Base-by-base conservation (phyloP, 176 grass and related monocot genomes). In the Phoenix dactylifera region DNA sequence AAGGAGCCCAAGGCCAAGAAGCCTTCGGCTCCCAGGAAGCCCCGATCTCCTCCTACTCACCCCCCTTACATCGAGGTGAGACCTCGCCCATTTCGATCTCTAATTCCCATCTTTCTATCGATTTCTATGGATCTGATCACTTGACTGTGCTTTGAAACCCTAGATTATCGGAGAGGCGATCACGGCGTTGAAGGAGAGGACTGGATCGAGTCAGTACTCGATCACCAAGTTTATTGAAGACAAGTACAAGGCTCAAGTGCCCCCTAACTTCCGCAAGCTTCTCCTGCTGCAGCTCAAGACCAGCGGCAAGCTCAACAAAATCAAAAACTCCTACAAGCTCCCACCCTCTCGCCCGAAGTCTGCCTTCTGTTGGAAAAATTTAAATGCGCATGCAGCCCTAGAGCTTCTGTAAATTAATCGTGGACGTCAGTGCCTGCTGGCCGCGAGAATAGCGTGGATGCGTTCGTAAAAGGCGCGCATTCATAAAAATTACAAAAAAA, bases 161-260 rank as follows among this genome's bases (percentile, higher is more conserved):
- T 51, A 97, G 92, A 97, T 97, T 87, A 62, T 97, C 18, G 4
- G n/a, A 2, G 92, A 88, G 74, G 92, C 92, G 0, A 91, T 97
- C 24, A 30, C 66, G n/a, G 22, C 83, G 3, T 58, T 97, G 30
- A 97, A 97, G 78, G 92, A 91, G 75, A 72, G 79, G 4, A 75
- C 70, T 0, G 92, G 92, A 30, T 97, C 87, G 26, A 97, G 92
- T 72, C 71, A 83, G n/a, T 62, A 85, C 5, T 87, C 87, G 49
- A 97, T 97, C 14, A 24, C 4, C 4, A 97, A 97, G 75, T 82
- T 70, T 76, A 17, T 90, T 3, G 84, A 97, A 50, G 78, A 79
- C 6, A 88, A 97, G 78, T 67, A 91, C 51, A 73, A 76, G 22
- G 65, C 59, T 12, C 57, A 82, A 24, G 68, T 97, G 4, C 81